These are phyloP conservation scores for Nidularia sp. DNA, from an alignment of 768 basidiomycete genomes.

Conservation along the genomic window DNA sequence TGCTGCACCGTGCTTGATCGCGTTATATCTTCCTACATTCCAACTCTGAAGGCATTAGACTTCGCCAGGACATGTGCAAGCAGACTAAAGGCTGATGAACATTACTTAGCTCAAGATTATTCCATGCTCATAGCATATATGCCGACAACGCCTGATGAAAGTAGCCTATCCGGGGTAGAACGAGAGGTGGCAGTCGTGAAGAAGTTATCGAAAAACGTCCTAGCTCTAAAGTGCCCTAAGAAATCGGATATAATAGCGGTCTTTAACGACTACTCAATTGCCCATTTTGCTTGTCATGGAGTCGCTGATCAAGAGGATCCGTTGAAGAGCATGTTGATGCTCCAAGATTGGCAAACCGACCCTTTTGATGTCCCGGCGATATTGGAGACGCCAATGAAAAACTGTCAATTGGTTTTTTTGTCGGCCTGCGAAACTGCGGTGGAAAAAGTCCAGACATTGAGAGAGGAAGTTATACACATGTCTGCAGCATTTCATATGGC, in stretches of 20 bases:
- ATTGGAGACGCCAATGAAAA: constrained; percentile 6
- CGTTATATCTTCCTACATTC: constrained; percentile 11
- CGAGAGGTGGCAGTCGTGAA: constrained; percentile 5
- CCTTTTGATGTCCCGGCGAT: constrained; percentile 12
- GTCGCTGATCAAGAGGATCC: constrained; percentile 17
- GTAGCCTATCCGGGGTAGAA: constrained; percentile 4
- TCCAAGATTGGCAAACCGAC: constrained; percentile 10
- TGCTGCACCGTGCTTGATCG: constrained; percentile 10
- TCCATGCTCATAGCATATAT: neutral
- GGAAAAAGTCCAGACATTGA: constrained; percentile 10
- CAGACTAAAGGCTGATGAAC: neutral
- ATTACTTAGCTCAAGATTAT: no score
- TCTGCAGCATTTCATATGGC: constrained; percentile 26
- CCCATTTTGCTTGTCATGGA: constrained; percentile 25
- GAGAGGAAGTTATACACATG: constrained; percentile 26
- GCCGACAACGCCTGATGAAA: constrained; percentile 12
- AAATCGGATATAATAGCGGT: constrained; percentile 2
- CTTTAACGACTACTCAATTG: neutral
- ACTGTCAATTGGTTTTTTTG: constrained; percentile 23
- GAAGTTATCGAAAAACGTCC: constrained; percentile 2
- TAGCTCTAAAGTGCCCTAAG: constrained; percentile 3
- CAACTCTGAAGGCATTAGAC: constrained; percentile 11
- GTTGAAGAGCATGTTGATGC: constrained; percentile 10
- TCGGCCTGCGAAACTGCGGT: constrained; percentile 32
- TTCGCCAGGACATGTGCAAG: constrained; percentile 4